Evolutionary conservation across 192 early-diverging fungal genomes (phyloP).

Genomic region (Umbelopsis sp.): DNA sequence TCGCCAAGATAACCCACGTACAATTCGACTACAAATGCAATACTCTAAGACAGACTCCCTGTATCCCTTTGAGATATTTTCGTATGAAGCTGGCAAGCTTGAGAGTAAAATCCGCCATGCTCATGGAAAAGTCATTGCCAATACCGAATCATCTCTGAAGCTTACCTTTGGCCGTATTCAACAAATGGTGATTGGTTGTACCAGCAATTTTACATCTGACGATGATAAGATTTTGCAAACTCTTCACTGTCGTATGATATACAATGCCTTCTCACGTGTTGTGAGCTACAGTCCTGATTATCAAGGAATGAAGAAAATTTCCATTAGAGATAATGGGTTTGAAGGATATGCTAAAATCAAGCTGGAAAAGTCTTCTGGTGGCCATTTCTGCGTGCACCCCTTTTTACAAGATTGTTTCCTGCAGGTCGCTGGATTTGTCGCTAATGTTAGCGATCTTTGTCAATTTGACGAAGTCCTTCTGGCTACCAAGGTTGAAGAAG

Average conservation of each 20-base stretch:
- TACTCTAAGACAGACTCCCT: neutral
- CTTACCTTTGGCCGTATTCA: neutral
- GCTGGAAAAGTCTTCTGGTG: neutral
- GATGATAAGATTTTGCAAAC: neutral
- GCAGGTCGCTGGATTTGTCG: neutral
- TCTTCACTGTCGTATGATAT: slow-evolving; percentile 3
- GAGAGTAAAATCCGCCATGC: neutral
- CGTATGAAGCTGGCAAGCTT: neutral
- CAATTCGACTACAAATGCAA: neutral
- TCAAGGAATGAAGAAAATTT: neutral
- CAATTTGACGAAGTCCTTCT: slow-evolving; percentile 5
- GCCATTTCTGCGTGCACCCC: neutral
- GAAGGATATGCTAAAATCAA: slow-evolving; percentile 5
- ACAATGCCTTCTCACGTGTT: neutral
- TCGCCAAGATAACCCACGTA: neutral
- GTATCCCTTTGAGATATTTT: neutral
- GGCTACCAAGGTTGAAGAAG: neutral
- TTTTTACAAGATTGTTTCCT: neutral
- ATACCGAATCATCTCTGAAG: neutral
- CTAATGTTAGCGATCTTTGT: slow-evolving; percentile 5
- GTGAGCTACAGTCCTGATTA: neutral
- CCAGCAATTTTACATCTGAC: neutral
- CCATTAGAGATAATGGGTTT: neutral
- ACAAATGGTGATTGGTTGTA: neutral
- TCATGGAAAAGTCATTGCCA: neutral